Base-by-base conservation (phyloP, 371 early-diverging fungal genomes). In the Rhizopus stolonifer region DNA sequence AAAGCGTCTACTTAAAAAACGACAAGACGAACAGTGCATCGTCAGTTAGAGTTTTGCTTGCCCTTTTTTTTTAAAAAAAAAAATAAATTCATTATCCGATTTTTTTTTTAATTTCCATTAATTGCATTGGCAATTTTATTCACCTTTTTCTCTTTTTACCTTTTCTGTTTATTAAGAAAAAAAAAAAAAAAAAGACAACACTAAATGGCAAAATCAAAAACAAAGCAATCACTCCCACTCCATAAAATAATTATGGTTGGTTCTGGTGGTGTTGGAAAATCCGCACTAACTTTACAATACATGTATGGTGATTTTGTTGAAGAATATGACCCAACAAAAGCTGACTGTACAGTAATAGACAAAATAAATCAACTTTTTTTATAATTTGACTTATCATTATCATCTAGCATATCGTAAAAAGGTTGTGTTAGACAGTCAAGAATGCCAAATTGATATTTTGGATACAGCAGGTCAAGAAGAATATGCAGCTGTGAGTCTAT, bases 401-500 rank as follows among this genome's bases (percentile, higher is more conserved):
- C 9, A 13, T 24, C 18, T 49, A 77, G 77, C 86, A 24, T 89
- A 89, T 60, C 81, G 86, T 42, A 89, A 86, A 63, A 86, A 86
- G 72, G 76, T 85, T 39, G 64, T 74, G 3, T 76, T 84, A 38
- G 87, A 86, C 59, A 77, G 73, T 11, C 73, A 80, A 45, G 93
- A 92, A 52, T 90, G 89, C 54, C 88, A 89, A 59, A 87, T 95
- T 58, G 93, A 95, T 71, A 92, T 95, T 52, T 77, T 95, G 48
- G 95, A 95, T 74, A 95, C 95, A 22, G 95, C 95, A 40, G 93
- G 95, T 4, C 93, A 95, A 62, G 93, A 95, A 77, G 95, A 93
- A 71, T 88, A 86, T 68, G 83, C 84, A 53, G 88, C 88, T 26
- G 85, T 88, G 81, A 65, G 15, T 46, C 7, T 46, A 25, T 44